These are phyloP conservation scores for Pachysandra terminalis DNA, from an alignment of 164 flowering plant species.

Conservation along the genomic window DNA sequence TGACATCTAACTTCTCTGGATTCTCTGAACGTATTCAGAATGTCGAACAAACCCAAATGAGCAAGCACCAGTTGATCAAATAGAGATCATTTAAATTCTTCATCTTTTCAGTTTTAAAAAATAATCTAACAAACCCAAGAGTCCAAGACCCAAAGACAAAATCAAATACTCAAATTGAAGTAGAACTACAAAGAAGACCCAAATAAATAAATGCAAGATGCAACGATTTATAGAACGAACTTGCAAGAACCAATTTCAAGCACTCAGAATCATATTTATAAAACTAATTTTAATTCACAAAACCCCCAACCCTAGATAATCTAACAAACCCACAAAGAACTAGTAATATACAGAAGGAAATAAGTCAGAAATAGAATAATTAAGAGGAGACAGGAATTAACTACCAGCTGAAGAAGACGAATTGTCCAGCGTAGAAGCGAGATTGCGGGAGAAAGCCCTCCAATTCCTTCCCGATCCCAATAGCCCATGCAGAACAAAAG, in stretches of 20 bases:
- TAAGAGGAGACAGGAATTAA: neutral
- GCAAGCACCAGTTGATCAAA: neutral
- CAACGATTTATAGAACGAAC: neutral
- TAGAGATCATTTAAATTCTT: neutral
- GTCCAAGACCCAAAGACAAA: neutral
- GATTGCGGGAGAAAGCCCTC: constrained; percentile 80
- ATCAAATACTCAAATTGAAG: neutral
- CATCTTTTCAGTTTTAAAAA: neutral
- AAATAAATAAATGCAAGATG: neutral
- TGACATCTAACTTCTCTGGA: too few relatives aligned
- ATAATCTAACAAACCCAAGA: neutral
- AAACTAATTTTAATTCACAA: neutral
- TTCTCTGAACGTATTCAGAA: too few relatives aligned
- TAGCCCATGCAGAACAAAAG: constrained; percentile 80
- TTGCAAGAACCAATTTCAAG: too few relatives aligned
- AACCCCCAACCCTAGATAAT: neutral
- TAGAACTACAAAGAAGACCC: neutral
- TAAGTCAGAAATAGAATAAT: neutral
- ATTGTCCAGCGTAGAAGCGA: constrained; percentile 43
- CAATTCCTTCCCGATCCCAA: constrained; percentile 87
- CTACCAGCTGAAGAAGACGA: constrained; percentile 45
- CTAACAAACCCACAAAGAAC: too few relatives aligned
- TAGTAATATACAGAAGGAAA: neutral
- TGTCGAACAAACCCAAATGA: neutral
- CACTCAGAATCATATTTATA: neutral